Conservation (phyloP, 1,284 basidiomycete species). For the Pascua sp. region DNA sequence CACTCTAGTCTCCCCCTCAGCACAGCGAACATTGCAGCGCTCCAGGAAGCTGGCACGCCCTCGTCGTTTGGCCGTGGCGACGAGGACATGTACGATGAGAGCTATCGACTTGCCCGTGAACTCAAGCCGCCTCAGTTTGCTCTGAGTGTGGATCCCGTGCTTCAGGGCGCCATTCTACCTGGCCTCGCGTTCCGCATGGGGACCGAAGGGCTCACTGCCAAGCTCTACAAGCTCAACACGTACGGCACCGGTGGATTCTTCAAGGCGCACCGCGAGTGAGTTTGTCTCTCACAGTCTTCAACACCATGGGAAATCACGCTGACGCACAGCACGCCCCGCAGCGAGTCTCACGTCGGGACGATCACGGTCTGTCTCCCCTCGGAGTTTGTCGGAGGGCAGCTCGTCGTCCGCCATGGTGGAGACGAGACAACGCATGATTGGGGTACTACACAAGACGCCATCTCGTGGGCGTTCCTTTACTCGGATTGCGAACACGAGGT, state of each 20-base stretch:
- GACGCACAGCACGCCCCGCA: not conserved
- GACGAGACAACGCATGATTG: constrained; percentile 13
- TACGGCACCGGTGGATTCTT: constrained; percentile 2
- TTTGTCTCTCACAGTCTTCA: not conserved
- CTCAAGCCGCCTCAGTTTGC: constrained; percentile 21
- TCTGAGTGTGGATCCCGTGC: constrained; percentile 14
- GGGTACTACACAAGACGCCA: not conserved
- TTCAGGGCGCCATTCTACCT: constrained; percentile 5
- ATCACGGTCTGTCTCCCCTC: constrained; percentile 26
- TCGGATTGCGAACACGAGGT: constrained; percentile 55
- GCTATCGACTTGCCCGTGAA: constrained; percentile 21
- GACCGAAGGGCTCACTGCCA: constrained; percentile 3
- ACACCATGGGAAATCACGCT: not conserved
- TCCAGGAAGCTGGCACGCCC: no score
- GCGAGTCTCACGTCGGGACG: constrained; percentile 10
- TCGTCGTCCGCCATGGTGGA: constrained; percentile 20
- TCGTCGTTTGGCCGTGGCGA: not conserved
- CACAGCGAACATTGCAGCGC: no score
- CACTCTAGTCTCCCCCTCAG: no score
- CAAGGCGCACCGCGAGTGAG: constrained; percentile 4
- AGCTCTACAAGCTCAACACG: constrained; percentile 7
- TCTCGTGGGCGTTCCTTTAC: constrained; percentile 42
- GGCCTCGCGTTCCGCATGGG: constrained; percentile 2
- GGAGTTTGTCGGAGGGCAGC: constrained; percentile 21
- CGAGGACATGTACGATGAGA: constrained; percentile 11